Conservation (phyloP, 345 rosid species). For the Psidium guajava region DNA sequence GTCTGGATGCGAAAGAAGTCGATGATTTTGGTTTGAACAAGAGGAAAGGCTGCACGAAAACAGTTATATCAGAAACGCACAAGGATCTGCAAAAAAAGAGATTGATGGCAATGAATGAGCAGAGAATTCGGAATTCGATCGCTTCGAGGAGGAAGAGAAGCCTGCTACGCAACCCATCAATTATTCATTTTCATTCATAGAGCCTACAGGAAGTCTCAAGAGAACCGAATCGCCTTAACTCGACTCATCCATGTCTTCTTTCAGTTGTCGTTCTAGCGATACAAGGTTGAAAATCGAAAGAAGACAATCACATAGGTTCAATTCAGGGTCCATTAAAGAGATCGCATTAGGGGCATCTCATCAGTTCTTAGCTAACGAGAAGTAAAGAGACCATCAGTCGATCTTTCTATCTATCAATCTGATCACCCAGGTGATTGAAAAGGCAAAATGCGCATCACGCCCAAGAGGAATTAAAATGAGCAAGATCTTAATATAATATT, state of each 20-base stretch:
- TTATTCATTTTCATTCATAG: background rate
- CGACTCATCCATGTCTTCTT: background rate
- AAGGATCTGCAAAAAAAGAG: background rate
- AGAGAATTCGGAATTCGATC: background rate
- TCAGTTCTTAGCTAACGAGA: background rate
- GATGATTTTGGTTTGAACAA: slow-evolving; percentile 68
- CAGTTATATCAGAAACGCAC: background rate
- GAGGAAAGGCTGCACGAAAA: slow-evolving; percentile 47
- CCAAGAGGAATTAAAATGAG: background rate
- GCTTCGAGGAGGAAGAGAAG: background rate
- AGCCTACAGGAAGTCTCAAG: background rate
- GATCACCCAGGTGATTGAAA: background rate
- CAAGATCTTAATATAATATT: background rate
- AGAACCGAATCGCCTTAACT: background rate
- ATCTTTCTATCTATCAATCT: background rate
- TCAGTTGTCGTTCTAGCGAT: background rate
- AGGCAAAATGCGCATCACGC: background rate
- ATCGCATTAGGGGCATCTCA: background rate
- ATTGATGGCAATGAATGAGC: background rate
- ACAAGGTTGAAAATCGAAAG: background rate
- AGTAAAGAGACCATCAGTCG: background rate
- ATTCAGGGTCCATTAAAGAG: background rate
- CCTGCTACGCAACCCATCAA: background rate
- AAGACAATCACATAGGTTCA: background rate
- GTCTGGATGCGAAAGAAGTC: slow-evolving; percentile 80